Conservation (phyloP, 768 basidiomycete genomes). For the Rhizopogon roseolus region DNA sequence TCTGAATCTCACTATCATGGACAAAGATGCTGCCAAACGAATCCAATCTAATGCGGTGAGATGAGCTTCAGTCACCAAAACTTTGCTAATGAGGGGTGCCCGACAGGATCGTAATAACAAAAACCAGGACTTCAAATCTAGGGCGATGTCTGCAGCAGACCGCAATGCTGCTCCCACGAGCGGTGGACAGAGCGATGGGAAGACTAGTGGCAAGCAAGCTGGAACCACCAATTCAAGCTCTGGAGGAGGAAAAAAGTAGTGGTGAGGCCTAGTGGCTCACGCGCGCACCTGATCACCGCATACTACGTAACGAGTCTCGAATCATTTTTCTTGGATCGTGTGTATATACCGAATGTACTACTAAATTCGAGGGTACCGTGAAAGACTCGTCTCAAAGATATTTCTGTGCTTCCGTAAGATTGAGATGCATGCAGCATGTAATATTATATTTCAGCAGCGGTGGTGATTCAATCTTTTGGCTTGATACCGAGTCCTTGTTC, state of each 20-base stretch:
- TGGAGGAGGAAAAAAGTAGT: neutral
- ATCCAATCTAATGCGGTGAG: neutral
- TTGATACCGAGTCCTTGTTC: slow-evolving; percentile 4
- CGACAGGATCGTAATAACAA: neutral
- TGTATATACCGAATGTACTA: neutral
- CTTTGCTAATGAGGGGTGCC: neutral
- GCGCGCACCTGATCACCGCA: neutral
- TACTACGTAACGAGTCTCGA: neutral
- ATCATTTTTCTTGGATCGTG: neutral
- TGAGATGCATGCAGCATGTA: neutral
- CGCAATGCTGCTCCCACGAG: neutral
- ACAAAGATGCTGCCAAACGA: neutral
- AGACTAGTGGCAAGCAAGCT: neutral
- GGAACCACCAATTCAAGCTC: neutral
- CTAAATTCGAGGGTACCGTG: neutral
- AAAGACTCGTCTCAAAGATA: neutral
- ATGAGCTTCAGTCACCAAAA: no score
- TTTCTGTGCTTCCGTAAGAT: neutral
- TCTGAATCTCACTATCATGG: neutral
- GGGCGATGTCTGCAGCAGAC: neutral
- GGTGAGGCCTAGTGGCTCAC: neutral
- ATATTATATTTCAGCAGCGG: no score
- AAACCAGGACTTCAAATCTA: neutral
- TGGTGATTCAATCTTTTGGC: neutral
- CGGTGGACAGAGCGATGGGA: neutral